Evolutionary conservation across 768 basidiomycete genomes (phyloP), one percentile per base, ranked within the genome.

Genomic region (Psilocybe sp.): DNA sequence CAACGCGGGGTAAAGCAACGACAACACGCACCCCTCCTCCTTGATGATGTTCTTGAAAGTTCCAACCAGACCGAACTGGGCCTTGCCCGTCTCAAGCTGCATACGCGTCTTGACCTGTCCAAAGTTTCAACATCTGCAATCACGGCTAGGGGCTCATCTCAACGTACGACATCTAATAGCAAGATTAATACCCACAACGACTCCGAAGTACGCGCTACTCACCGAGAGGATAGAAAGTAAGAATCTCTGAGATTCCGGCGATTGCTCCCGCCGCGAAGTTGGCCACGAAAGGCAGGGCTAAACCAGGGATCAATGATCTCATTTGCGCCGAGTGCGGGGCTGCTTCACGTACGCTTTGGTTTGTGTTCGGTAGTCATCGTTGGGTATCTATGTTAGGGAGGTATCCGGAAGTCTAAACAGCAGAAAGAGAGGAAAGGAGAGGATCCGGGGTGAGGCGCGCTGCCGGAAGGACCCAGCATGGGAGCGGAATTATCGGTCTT

Each of bases 191-290:
- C 13, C 23, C 6, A 37, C 35, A 44, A 3, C 13, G 43, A n/a
- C 16, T 51, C 18, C 40, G 57, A 45, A 47, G 16, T 11, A 33
- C 28, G 14, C 18, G 10, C 18, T 44, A 63, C 85, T 61, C 62
- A 92, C 90, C 92, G 54, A 95, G 84, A 50, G 93, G 92, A 59
- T 93, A 95, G 64, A 94, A 91, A 4, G 89, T 89, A 51, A 89
- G 68, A 55, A 89, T 88, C 64, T 87, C 85, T 4, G 87, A 86
- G 55, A 91, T 82, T 49, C 96, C 96, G 55, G 97, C 97, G 60
- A 98, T 94, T 4, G 96, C 97, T 40, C 97, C 97, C 0, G 96
- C 94, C 1, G 86, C 80, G 63, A 99, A 98, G 62, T 91, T 97
- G 55, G 93, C 89, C 49, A 80, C 62, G 70, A 93, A 93, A 1